A percentile compares a stretch with the other conserved stretches of the same genome.
phyloP scores from a whole-genome alignment of 139 green algal species.

The Volvox africanus region DNA sequence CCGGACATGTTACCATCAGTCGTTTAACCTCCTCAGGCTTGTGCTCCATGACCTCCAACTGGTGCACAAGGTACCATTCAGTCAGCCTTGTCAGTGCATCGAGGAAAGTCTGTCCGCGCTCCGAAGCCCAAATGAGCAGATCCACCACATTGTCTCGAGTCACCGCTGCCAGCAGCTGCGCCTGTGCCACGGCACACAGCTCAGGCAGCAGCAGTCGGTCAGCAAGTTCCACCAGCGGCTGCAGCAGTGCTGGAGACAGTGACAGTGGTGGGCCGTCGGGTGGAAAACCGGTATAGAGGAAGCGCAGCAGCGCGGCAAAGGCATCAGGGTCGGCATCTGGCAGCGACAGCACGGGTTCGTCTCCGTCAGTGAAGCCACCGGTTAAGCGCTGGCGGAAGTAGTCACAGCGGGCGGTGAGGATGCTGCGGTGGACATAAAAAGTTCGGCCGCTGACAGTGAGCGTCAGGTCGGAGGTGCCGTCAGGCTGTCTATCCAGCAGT shows the following conservation, averaged over 20 bases:
- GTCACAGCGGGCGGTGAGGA: background rate
- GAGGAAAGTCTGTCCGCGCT: background rate
- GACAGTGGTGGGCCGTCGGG: background rate
- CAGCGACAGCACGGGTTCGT: background rate
- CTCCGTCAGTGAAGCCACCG: background rate
- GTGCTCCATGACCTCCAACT: background rate
- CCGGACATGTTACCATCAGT: background rate
- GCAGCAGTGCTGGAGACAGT: background rate
- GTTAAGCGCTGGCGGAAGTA: background rate
- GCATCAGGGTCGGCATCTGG: background rate
- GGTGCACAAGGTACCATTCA: background rate
- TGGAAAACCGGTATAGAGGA: background rate
- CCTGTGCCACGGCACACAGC: background rate
- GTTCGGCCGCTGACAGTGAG: background rate
- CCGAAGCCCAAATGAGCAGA: background rate
- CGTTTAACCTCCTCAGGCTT: background rate
- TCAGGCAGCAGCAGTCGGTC: slow-evolving; percentile 7
- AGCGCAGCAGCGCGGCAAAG: background rate
- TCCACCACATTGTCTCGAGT: background rate
- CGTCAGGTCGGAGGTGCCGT: background rate
- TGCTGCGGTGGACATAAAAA: slow-evolving; percentile 7
- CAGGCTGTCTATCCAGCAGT: slow-evolving; percentile 24
- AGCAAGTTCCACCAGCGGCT: slow-evolving; percentile 3
- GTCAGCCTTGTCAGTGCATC: background rate
- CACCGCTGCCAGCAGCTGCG: background rate